Conservation (phyloP, 2,329 filamentous ascomycete species). For the Colletotrichum australisinense region DNA sequence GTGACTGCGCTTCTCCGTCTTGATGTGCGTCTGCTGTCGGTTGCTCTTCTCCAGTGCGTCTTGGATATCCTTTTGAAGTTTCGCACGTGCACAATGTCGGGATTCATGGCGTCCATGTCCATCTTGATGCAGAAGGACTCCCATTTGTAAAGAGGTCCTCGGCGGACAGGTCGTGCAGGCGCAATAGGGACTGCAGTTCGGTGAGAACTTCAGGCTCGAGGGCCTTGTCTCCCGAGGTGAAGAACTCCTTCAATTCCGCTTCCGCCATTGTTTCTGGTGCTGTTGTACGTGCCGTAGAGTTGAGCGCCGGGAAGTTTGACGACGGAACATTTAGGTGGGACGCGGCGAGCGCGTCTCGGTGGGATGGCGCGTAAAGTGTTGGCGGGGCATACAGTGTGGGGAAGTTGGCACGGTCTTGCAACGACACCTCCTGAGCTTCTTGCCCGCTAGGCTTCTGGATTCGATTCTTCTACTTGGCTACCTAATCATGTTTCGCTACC, state of each 20-base stretch:
- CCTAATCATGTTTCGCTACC: background rate
- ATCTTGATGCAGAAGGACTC: constrained; percentile 97
- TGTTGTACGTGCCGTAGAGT: background rate
- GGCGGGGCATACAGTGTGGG: constrained; percentile 12
- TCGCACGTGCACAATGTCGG: constrained; percentile 77
- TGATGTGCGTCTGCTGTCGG: constrained; percentile 69
- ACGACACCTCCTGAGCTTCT: background rate
- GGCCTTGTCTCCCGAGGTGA: constrained; percentile 67
- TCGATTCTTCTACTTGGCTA: background rate
- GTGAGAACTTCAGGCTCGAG: constrained; percentile 82
- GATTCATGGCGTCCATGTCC: constrained; percentile 80
- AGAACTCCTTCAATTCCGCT: constrained; percentile 57
- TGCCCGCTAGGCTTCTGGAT: background rate
- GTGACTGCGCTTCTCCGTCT: constrained; percentile 70
- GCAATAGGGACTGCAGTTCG: constrained; percentile 88
- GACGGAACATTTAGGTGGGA: background rate
- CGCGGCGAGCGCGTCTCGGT: constrained; percentile 22
- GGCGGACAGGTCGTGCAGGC: constrained; percentile 81
- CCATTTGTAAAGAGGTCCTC: constrained; percentile 98
- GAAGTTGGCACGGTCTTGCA: background rate
- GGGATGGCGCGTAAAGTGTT: constrained; percentile 30
- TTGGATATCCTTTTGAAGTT: constrained; percentile 89
- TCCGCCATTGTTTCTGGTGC: constrained; percentile 32
- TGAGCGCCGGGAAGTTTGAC: constrained; percentile 13
- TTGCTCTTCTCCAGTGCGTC: constrained; percentile 84